Evolutionary conservation across 2,329 filamentous ascomycete species (phyloP).

Genomic region (Calonectria pauciramosa): DNA sequence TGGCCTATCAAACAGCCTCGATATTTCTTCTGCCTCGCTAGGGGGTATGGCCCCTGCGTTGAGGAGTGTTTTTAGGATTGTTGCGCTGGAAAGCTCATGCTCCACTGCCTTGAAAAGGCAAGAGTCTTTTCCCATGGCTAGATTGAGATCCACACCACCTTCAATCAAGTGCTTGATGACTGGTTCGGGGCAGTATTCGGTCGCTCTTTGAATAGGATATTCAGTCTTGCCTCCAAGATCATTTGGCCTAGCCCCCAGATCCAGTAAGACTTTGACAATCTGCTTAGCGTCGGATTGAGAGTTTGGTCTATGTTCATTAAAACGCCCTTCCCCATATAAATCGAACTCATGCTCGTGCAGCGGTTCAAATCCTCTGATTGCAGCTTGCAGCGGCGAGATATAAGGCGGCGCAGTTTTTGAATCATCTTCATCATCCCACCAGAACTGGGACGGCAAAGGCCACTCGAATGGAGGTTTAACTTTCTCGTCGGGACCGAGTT

Average conservation of each 20-base stretch:
- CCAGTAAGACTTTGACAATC: slow-evolving; percentile 10
- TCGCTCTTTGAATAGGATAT: slow-evolving; percentile 16
- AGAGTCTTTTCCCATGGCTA: background rate
- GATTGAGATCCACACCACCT: slow-evolving; percentile 21
- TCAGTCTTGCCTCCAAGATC: background rate
- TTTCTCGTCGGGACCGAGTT: background rate
- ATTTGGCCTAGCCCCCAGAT: slow-evolving; percentile 17
- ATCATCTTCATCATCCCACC: background rate
- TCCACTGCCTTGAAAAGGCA: background rate
- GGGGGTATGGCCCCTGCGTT: background rate
- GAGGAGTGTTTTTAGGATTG: background rate
- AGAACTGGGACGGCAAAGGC: background rate
- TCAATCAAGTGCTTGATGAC: slow-evolving; percentile 14
- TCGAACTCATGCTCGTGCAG: background rate
- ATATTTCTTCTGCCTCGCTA: background rate
- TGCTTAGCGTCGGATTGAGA: background rate
- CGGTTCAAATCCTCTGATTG: background rate
- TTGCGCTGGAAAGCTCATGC: background rate
- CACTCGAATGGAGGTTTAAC: background rate
- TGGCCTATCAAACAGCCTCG: background rate
- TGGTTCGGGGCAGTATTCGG: background rate
- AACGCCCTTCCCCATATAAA: too few relatives aligned
- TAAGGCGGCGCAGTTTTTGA: background rate
- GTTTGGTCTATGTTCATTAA: background rate
- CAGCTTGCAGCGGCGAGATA: background rate